Evolutionary conservation across 2,329 filamentous ascomycete genomes (phyloP), one percentile per base, ranked within the genome.

Genomic region (Penicillium sp.): DNA sequence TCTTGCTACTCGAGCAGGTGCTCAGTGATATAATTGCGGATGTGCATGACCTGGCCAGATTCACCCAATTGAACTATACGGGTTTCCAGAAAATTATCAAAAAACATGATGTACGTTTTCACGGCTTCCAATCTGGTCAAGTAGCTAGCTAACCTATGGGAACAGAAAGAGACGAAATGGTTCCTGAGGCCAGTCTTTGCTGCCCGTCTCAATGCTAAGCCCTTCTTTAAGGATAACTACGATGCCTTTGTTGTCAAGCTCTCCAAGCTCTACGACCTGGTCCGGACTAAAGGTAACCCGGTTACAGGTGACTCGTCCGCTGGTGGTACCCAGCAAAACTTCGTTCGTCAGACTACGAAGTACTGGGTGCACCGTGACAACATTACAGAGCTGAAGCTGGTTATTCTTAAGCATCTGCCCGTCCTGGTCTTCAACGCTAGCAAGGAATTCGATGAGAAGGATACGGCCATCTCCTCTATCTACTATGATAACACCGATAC

Each of bases 21-120:
- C 73, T 98, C 63, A 95, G 89, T 71, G 93, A 98, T 68, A 90
- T 98, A 64, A 98, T 98, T 67, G 93, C 93, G 59, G 91, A 98
- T 64, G 93, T 98, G 18, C 91, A 98, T 70, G 93, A 98, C 63
- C 78, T 98, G 50, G 90, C 93, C 69, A 97, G 97, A 73, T 98
- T 95, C 68, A 94, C 95, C 6, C 91, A 96, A 74, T 75, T 98
- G 65, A 98, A 98, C 73, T 98, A 98, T 67, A 97, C 91, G 0
- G 93, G 93, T 4, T 98, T 98, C 68, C 94, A 96, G 76, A 98
- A 98, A 77, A 98, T 98, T 55, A 95, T 98, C 71, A 98, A 98
- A 78, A 98, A 98, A 77, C 93, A 98, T 69, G 93, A 96, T 73
- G 87, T 91, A 70, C 59, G 86, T 74, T 34, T 16, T 11, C 28